These are phyloP conservation scores for Suillus placidus DNA, from an alignment of 768 basidiomycete genomes.

Conservation along the genomic window DNA sequence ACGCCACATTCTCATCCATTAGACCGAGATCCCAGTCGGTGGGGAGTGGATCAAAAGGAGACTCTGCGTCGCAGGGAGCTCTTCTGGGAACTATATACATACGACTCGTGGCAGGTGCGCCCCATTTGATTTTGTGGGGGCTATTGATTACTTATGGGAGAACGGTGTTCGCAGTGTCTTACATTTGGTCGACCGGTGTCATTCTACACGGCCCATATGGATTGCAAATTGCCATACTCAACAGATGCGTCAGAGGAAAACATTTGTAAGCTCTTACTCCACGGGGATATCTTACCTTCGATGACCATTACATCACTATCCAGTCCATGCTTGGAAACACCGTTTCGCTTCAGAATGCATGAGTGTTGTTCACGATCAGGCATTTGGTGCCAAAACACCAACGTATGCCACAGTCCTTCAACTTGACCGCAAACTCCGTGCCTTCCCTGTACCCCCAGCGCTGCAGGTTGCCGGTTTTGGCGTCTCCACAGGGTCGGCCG, in stretches of 20 bases:
- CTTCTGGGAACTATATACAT: constrained; percentile 61
- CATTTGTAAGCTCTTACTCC: constrained; percentile 49
- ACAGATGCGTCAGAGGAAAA: constrained; percentile 56
- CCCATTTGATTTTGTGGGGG: neutral
- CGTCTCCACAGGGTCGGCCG: constrained; percentile 46
- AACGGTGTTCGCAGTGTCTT: constrained; percentile 51
- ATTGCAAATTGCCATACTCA: constrained; percentile 61
- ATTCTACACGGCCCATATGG: constrained; percentile 66
- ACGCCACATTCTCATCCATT: constrained; percentile 14
- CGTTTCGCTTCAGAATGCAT: constrained; percentile 69
- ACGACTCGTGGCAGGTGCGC: constrained; percentile 38
- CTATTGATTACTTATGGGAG: constrained; percentile 26
- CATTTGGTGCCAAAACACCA: constrained; percentile 69
- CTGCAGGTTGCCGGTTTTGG: constrained; percentile 73
- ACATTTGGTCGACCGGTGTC: constrained; percentile 74
- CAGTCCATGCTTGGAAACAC: constrained; percentile 75
- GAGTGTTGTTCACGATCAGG: constrained; percentile 70
- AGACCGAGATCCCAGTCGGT: constrained; percentile 75
- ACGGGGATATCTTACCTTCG: neutral
- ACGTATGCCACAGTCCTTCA: constrained; percentile 70
- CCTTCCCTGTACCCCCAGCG: constrained; percentile 65
- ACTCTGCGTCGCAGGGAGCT: constrained; percentile 64
- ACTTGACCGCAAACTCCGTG: constrained; percentile 65
- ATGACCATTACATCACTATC: constrained; percentile 6
- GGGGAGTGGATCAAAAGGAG: constrained; percentile 59